Evolutionary conservation across 768 basidiomycete species (phyloP).

Genomic region (Podaxis mareebaensis): DNA sequence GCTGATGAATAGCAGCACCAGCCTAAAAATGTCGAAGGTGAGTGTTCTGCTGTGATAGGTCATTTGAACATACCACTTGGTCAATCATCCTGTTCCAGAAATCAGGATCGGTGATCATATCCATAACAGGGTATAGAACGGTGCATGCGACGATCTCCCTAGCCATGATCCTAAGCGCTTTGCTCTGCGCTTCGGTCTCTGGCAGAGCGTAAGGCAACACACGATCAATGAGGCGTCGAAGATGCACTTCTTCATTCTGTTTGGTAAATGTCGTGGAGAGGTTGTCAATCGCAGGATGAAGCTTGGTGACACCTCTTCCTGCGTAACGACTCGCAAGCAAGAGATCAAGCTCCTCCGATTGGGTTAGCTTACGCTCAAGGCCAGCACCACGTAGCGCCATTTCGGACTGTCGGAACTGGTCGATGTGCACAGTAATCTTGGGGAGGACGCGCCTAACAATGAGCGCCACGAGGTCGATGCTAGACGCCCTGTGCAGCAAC

Average conservation of each 20-base stretch:
- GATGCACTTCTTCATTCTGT: conserved; percentile 87
- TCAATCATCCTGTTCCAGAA: conserved; percentile 96
- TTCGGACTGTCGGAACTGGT: conserved; percentile 90
- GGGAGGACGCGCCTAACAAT: conserved; percentile 85
- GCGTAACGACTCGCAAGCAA: conserved; percentile 84
- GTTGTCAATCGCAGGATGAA: conserved; percentile 88
- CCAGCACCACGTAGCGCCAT: conserved; percentile 80
- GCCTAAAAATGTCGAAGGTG: conserved; percentile 32
- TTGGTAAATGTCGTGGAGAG: conserved; percentile 86
- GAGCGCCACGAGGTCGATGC: conserved; percentile 72
- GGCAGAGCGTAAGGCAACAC: conserved; percentile 77
- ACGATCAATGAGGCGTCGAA: conserved; percentile 68
- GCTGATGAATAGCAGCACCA: conserved; percentile 53
- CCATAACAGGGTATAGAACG: conserved; percentile 84
- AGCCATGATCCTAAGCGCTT: conserved; percentile 68
- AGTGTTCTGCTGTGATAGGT: background rate
- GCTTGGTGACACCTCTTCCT: conserved; percentile 55
- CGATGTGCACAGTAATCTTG: conserved; percentile 85
- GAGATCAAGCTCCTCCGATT: conserved; percentile 88
- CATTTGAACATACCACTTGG: conserved; percentile 67
- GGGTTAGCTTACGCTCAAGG: conserved; percentile 78
- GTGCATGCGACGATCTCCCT: conserved; percentile 84
- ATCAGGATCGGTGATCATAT: conserved; percentile 93
- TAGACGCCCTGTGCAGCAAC: conserved; percentile 53
- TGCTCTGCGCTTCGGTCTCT: conserved; percentile 69